These are phyloP conservation scores for Croton setiger DNA, from an alignment of 441 rosid genomes.

Conservation along the genomic window DNA sequence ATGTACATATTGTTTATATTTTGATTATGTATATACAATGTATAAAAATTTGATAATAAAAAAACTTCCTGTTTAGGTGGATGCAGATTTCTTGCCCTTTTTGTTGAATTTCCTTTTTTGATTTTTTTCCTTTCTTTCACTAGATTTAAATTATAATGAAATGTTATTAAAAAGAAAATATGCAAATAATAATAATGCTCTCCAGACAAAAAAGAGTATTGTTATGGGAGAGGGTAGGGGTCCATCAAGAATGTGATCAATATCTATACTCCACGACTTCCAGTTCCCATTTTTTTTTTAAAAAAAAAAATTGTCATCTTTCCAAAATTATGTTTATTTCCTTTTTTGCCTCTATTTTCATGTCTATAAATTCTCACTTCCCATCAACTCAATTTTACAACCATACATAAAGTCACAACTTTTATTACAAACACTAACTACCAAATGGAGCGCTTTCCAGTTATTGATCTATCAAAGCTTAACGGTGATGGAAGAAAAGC, in stretches of 20 bases:
- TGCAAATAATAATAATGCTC: not conserved
- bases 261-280: slow-evolving; percentile 23
- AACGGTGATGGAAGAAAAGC: slow-evolving; percentile 56
- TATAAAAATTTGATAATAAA: too few species aligned
- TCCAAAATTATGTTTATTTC: not conserved
- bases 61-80: too few species aligned
- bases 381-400: slow-evolving; percentile 21
- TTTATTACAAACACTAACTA: not conserved
- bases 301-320: not conserved
- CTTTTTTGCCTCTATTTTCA: slow-evolving; percentile 3
- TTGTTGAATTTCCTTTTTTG: too few species aligned
- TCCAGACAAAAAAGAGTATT: not conserved
- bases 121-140: too few species aligned
- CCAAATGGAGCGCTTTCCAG: slow-evolving; percentile 64
- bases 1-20: too few species aligned
- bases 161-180: too few species aligned
- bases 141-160: too few species aligned
- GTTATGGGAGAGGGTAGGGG: slow-evolving; percentile 32
- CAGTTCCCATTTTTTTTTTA: slow-evolving; percentile 1
- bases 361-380: slow-evolving; percentile 46
- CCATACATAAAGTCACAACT: not conserved
- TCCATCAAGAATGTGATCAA: slow-evolving; percentile 20
- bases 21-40: too few species aligned
- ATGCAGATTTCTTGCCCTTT: too few species aligned
- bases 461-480: slow-evolving; percentile 63